Conservation (phyloP, 1,284 basidiomycete genomes). For the Apiotrichum akiyoshidainum region DNA sequence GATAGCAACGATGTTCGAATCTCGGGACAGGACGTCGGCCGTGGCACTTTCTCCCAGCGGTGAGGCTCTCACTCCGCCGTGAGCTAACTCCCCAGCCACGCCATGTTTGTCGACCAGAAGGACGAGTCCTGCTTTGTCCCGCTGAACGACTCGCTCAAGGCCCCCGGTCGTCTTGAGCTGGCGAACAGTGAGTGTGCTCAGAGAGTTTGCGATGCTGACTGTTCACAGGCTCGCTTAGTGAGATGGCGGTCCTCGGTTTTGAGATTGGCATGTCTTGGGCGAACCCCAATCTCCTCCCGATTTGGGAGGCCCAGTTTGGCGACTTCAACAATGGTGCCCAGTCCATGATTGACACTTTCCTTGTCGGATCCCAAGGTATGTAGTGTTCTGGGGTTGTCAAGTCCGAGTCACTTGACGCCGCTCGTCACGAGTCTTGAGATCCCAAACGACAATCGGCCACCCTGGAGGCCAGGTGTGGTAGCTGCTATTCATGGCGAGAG, state of each 20-base stretch:
- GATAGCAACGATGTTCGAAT: constrained; percentile 77
- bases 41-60: constrained; percentile 86
- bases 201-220: too few relatives aligned
- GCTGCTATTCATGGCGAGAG: not conserved
- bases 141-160: constrained; percentile 61
- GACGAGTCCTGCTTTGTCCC: constrained; percentile 74
- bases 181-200: constrained; percentile 65
- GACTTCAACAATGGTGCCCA: constrained; percentile 89
- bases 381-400: constrained; percentile 8
- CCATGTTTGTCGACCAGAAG: constrained; percentile 82
- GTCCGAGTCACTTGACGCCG: not conserved
- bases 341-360: constrained; percentile 82
- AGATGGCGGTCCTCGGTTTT: constrained; percentile 78
- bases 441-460: too few relatives aligned
- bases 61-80: constrained; percentile 28
- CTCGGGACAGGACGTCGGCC: constrained; percentile 83
- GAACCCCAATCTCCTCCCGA: constrained; percentile 68
- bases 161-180: constrained; percentile 66
- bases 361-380: constrained; percentile 75
- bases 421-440: too few relatives aligned
- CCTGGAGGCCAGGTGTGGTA: not conserved
- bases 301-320: constrained; percentile 87
- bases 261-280: constrained; percentile 88
- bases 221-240: constrained; percentile 69
- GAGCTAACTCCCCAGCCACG: constrained; percentile 59